A percentile compares a stretch with the other conserved stretches of the same genome.
These are phyloP conservation scores for Bauhinia variegata DNA, from an alignment of 306 rosid species.

Conservation along the genomic window DNA sequence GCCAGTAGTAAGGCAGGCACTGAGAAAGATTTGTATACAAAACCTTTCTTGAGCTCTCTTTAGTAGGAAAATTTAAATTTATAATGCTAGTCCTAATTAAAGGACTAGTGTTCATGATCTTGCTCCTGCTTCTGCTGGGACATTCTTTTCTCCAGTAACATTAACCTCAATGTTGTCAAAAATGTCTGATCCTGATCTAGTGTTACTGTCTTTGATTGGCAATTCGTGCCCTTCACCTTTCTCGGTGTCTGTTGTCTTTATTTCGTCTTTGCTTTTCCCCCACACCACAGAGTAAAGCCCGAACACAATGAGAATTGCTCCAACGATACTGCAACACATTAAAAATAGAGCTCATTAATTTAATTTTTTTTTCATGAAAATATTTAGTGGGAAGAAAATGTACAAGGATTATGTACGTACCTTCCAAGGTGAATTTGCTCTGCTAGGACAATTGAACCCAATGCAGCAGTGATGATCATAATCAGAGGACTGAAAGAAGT, in stretches of 20 bases:
- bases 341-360: constrained; percentile 6
- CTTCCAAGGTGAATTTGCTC: constrained; percentile 87
- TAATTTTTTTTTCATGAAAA: neutral
- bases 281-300: constrained; percentile 96
- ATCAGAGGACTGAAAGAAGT: constrained; percentile 91
- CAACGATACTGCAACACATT: constrained; percentile 59
- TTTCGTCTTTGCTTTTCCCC: constrained; percentile 85
- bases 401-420: constrained; percentile 41
- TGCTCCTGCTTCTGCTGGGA: constrained; percentile 12
- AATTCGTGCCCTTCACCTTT: constrained; percentile 51
- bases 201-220: constrained; percentile 55
- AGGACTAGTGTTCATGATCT: constrained; percentile 37
- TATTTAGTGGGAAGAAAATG: neutral
- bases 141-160: constrained; percentile 37
- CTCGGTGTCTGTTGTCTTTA: constrained; percentile 30
- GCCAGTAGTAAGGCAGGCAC: too few relatives aligned
- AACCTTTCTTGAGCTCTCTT: constrained; percentile 40
- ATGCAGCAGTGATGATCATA: constrained; percentile 90
- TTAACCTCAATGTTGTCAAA: constrained; percentile 37
- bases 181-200: constrained; percentile 32
- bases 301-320: constrained; percentile 75
- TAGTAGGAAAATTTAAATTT: constrained; percentile 35
- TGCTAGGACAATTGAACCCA: constrained; percentile 75
- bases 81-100: constrained; percentile 21
- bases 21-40: constrained; percentile 48